A percentile compares a stretch with the other conserved stretches of the same genome.
phyloP scores from a whole-genome alignment of 1,284 basidiomycete species.

The Fistulina hepatica region DNA sequence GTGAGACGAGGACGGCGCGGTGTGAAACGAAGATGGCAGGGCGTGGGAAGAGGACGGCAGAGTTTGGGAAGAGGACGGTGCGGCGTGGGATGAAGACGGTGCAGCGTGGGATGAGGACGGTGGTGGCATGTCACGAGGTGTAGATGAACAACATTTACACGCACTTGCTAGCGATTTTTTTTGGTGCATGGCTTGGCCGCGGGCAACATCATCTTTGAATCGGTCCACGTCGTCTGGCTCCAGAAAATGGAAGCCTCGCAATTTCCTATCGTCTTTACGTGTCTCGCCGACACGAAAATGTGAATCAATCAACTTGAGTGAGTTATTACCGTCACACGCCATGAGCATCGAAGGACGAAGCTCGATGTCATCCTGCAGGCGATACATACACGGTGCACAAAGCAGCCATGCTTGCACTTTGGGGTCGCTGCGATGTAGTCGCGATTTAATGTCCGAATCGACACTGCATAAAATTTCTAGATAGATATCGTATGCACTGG shows the following conservation, averaged over 20 bases:
- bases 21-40: no score
- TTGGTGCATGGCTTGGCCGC: no score
- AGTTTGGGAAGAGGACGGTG: no score
- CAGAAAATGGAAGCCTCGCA: constrained; percentile 12
- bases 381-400: constrained; percentile 14
- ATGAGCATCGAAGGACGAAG: constrained; percentile 15
- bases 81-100: no score
- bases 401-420: constrained; percentile 10
- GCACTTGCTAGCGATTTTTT: no score
- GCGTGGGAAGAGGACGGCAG: no score
- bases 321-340: constrained; percentile 27
- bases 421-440: constrained; percentile 2
- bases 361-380: constrained; percentile 18
- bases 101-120: no score
- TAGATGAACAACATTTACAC: no score
- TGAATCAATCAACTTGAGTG: constrained; percentile 21
- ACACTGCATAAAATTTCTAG: constrained; percentile 1
- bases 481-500: constrained; percentile 11
- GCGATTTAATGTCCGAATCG: not conserved
- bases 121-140: no score
- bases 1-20: no score
- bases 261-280: constrained; percentile 9
- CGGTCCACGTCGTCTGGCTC: constrained; percentile 17
- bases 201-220: constrained; percentile 23
- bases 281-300: constrained; percentile 14